These are phyloP conservation scores for Geranium incanum DNA, from an alignment of 441 rosid species.

Conservation along the genomic window DNA sequence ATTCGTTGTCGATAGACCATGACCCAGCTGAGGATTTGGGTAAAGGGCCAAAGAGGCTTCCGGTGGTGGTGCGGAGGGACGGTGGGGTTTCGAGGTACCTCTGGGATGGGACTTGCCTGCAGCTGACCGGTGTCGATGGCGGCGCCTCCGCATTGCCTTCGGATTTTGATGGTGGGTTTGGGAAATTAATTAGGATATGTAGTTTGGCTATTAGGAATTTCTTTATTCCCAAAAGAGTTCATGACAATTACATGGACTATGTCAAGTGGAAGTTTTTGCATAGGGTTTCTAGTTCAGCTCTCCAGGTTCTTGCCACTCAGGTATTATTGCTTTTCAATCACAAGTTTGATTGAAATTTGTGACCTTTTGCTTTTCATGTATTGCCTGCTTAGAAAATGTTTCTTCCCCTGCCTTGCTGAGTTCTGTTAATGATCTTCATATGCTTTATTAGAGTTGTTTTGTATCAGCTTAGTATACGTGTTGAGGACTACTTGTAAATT, in stretches of 20 bases:
- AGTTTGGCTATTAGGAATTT: slow-evolving; percentile 48
- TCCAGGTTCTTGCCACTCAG: slow-evolving; percentile 97
- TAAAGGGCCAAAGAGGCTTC: slow-evolving; percentile 29
- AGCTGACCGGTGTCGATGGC: slow-evolving; percentile 40
- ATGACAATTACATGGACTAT: slow-evolving; percentile 51
- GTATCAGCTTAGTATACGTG: not conserved
- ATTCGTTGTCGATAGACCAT: not conserved
- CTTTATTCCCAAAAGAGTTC: slow-evolving; percentile 70
- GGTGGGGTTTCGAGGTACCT: slow-evolving; percentile 56
- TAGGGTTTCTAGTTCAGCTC: slow-evolving; percentile 83
- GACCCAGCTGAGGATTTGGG: not conserved
- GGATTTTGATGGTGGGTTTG: slow-evolving; percentile 33
- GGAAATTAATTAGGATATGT: slow-evolving; percentile 31
- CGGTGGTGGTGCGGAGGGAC: slow-evolving; percentile 41
- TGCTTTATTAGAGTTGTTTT: not conserved
- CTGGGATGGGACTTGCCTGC: slow-evolving; percentile 49
- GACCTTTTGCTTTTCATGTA: not conserved
- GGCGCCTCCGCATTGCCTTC: slow-evolving; percentile 31
- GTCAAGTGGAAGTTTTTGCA: slow-evolving; percentile 93
- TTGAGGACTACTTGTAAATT: not conserved
- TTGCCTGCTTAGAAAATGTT: not conserved
- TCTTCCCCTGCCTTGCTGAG: not conserved
- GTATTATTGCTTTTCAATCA: slow-evolving; percentile 26
- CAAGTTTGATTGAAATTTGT: not conserved
- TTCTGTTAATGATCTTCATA: not conserved